A percentile compares a stretch with the other conserved stretches of the same genome.
phyloP scores from a whole-genome alignment of 768 basidiomycete species.

The Boletus rubescentipes region DNA sequence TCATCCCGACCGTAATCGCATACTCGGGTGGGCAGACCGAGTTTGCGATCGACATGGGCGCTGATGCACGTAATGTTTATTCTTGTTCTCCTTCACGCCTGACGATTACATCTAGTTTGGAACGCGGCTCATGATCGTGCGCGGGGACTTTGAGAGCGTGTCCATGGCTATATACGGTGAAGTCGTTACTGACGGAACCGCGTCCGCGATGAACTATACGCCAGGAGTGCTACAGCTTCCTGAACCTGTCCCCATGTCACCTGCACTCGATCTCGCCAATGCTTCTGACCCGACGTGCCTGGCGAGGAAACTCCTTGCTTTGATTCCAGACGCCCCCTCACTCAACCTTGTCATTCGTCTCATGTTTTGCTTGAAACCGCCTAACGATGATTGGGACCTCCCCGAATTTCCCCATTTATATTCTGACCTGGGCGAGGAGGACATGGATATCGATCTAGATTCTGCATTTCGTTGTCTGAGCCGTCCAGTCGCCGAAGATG shows the following conservation, averaged over 20 bases:
- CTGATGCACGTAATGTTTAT: constrained; percentile 47
- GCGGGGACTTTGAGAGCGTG: constrained; percentile 65
- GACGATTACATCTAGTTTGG: constrained; percentile 47
- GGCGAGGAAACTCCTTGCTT: constrained; percentile 57
- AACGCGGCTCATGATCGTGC: constrained; percentile 78
- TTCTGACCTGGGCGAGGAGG: constrained; percentile 53
- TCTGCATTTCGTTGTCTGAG: constrained; percentile 51
- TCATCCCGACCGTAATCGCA: constrained; percentile 68
- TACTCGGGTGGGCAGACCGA: constrained; percentile 70
- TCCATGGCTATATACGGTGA: constrained; percentile 56
- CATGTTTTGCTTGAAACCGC: constrained; percentile 78
- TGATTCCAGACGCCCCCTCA: constrained; percentile 62
- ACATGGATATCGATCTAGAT: constrained; percentile 58
- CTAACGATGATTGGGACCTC: constrained; percentile 77
- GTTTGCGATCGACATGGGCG: constrained; percentile 67
- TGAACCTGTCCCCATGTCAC: constrained; percentile 42
- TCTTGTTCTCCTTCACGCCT: not conserved
- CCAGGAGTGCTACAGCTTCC: constrained; percentile 39
- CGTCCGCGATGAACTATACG: constrained; percentile 40
- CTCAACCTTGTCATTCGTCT: constrained; percentile 65
- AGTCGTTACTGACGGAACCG: constrained; percentile 45
- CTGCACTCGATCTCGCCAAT: constrained; percentile 59
- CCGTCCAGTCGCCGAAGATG: constrained; percentile 60
- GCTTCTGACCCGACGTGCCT: constrained; percentile 57
- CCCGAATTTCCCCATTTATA: constrained; percentile 71